A percentile compares a stretch with the other conserved stretches of the same genome.
Conservation (phyloP, 2,329 filamentous ascomycete species). For the Fusarium scirpi region DNA sequence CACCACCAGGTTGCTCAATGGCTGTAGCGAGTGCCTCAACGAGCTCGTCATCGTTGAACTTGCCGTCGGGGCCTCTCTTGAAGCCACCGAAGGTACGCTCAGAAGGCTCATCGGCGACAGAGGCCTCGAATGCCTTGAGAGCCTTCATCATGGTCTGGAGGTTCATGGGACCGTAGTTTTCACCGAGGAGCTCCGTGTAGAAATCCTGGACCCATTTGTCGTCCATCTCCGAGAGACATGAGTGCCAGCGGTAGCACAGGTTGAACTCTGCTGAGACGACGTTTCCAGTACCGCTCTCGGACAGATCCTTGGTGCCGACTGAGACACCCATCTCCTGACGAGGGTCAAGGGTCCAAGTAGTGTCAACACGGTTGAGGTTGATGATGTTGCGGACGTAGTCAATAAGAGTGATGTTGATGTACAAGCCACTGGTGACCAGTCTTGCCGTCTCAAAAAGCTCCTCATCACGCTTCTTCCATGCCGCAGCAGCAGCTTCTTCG, state of each 20-base stretch:
- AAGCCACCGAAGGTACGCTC: slow-evolving; percentile 77
- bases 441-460: slow-evolving; percentile 84
- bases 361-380: slow-evolving; percentile 69
- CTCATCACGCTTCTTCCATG: slow-evolving; percentile 78
- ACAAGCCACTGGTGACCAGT: slow-evolving; percentile 79
- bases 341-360: slow-evolving; percentile 85
- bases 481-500: slow-evolving; percentile 61
- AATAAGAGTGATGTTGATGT: slow-evolving; percentile 81
- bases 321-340: slow-evolving; percentile 73
- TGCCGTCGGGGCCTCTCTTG: slow-evolving; percentile 72
- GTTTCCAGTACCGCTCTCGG: slow-evolving; percentile 81
- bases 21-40: slow-evolving; percentile 75
- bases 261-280: slow-evolving; percentile 91
- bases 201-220: slow-evolving; percentile 83
- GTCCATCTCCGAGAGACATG: slow-evolving; percentile 78
- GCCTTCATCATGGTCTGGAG: slow-evolving; percentile 71
- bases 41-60: slow-evolving; percentile 80
- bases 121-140: slow-evolving; percentile 71
- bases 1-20: slow-evolving; percentile 82
- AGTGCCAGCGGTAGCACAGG: slow-evolving; percentile 89
- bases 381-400: slow-evolving; percentile 85
- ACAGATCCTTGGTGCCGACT: slow-evolving; percentile 65
- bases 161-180: slow-evolving; percentile 67
- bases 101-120: slow-evolving; percentile 73
- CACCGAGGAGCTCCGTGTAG: slow-evolving; percentile 69